These are phyloP conservation scores for Crithidia expoeki DNA, from an alignment of 208 protist species.

Conservation along the genomic window DNA sequence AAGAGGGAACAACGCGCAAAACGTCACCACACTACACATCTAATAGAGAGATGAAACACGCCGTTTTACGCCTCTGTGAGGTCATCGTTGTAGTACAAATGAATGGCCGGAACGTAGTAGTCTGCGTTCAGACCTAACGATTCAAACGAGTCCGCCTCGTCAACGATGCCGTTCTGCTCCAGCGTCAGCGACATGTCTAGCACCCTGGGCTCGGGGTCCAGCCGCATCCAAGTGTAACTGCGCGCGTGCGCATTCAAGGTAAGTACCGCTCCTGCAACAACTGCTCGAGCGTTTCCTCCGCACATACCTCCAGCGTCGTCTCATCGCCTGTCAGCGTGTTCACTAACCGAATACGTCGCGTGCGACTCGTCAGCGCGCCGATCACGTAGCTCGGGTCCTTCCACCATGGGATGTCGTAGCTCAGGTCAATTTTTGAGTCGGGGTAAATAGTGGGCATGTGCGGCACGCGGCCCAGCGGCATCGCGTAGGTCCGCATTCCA, in stretches of 20 bases:
- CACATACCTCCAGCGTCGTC: constrained; percentile 91
- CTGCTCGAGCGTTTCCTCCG: constrained; percentile 91
- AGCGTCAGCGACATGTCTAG: constrained; percentile 91
- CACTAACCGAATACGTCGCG: constrained; percentile 88
- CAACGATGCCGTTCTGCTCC: constrained; percentile 88
- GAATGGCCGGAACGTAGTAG: constrained; percentile 92
- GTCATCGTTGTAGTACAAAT: constrained; percentile 95
- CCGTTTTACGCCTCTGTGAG: constrained; percentile 82
- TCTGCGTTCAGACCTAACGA: constrained; percentile 89
- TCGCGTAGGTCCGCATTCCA: constrained; percentile 84
- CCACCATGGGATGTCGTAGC: constrained; percentile 93
- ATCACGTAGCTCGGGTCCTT: constrained; percentile 85
- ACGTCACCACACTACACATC: no score
- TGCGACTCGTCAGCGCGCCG: constrained; percentile 86
- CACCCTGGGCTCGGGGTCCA: constrained; percentile 70
- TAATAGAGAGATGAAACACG: no score
- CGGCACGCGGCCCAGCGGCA: constrained; percentile 87
- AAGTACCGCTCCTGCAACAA: constrained; percentile 91
- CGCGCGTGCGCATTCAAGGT: constrained; percentile 90
- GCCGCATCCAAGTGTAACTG: constrained; percentile 94
- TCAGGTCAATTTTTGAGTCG: constrained; percentile 81
- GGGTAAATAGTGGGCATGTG: constrained; percentile 88
- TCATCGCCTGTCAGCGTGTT: constrained; percentile 92
- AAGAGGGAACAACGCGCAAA: no score
- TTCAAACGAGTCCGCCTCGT: constrained; percentile 92